A percentile compares a stretch with the other conserved stretches of the same genome.
These are phyloP conservation scores for Brassica nigra DNA, from an alignment of 345 rosid genomes.

Conservation along the genomic window DNA sequence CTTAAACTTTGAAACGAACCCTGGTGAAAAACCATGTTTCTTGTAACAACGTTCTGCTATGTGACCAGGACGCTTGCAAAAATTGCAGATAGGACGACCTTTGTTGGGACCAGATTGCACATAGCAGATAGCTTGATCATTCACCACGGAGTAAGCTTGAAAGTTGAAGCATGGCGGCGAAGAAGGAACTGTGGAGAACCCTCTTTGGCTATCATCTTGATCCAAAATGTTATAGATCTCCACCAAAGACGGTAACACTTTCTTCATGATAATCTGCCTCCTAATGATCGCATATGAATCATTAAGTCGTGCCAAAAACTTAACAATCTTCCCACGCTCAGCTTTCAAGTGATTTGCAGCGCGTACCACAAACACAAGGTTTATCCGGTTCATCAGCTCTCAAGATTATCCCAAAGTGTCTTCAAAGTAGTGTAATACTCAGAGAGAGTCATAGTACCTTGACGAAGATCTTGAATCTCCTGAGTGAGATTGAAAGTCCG, in stretches of 20 bases:
- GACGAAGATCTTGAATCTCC: not conserved
- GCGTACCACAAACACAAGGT: not conserved
- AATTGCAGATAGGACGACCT: not conserved
- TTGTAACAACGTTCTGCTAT: not conserved
- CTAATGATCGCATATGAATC: not conserved
- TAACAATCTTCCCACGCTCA: not conserved
- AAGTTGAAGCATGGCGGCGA: too few relatives aligned
- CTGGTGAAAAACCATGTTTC: not conserved
- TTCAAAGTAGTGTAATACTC: not conserved
- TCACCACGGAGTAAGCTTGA: too few relatives aligned
- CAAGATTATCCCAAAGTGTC: not conserved
- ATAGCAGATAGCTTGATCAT: not conserved
- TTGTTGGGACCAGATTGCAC: not conserved
- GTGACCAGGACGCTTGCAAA: not conserved
- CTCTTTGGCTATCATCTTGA: not conserved
- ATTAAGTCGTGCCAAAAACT: not conserved
- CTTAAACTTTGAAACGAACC: not conserved
- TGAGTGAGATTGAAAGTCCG: not conserved
- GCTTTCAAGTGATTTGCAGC: not conserved
- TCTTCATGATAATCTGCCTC: not conserved
- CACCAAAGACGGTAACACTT: not conserved
- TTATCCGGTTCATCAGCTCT: not conserved
- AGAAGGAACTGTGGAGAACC: not conserved
- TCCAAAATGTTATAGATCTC: not conserved
- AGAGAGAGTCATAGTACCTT: not conserved